Base-by-base conservation (phyloP, 768 basidiomycete species). In the Amanita polypyramis region DNA sequence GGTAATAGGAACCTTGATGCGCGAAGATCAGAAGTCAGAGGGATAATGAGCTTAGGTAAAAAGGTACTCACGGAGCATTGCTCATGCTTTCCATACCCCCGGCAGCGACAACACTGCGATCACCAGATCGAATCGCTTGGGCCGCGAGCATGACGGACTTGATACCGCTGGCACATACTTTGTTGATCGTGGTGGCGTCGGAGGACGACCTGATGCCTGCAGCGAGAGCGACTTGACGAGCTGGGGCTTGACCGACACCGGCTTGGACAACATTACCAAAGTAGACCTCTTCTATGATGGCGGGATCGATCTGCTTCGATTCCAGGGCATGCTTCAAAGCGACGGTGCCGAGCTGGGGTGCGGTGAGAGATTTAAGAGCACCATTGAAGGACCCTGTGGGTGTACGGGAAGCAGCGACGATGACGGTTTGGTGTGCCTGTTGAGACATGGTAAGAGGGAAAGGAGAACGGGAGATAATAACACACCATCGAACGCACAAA, bases 71-170 rank as follows among this genome's bases (percentile, higher is more conserved):
- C 93, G 96, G 96, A 43, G 93, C 92, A 57, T 97, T 88, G 63
- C 89, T 94, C 96, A 99, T 99, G 70, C 89, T 93, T 72, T 99
- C 96, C 91, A 92, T 96, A 52, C 96, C 96, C 56, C 96, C 96
- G 49, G 94, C 94, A 20, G 82, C 90, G 56, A 96, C 85, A 43
- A 96, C 77, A 34, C 68, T 79, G 51, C 85, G 81, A 62, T 95
- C 81, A 43, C 96, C 96, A 19, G 82, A 74, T 63, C 82, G 76
- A 59, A 99, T 91, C 58, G 76, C 79, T 70, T 98, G 96, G 21
- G 91, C 76, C 48, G 91, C 96, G 53, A 98, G 74, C 66, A 92
- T 96, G 68, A 98, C 79, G 23, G 94, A 76, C 68, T 98, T 98
- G 76, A 99, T 72, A 52, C 96, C 96, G 46, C 89, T 93, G 4